These are phyloP conservation scores for Schwanniomyces pseudopolymorphus DNA, from an alignment of 805 yeast species.

Conservation along the genomic window DNA sequence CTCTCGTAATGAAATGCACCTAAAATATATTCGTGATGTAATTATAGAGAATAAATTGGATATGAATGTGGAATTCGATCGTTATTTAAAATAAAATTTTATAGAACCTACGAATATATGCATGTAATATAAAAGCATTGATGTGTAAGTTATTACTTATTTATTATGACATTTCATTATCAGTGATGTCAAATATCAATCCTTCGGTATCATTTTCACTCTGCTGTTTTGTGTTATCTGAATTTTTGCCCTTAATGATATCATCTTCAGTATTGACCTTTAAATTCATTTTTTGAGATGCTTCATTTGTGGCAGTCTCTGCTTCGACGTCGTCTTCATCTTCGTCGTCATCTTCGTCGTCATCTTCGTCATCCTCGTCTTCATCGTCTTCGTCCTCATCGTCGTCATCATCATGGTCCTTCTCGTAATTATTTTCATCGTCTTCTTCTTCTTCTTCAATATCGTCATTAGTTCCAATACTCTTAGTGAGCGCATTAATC, in stretches of 20 bases:
- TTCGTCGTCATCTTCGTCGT: constrained; percentile 26
- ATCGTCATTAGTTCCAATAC: constrained; percentile 15
- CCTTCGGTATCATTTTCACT: constrained; percentile 5
- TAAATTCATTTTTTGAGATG: no score
- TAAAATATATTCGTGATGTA: constrained; percentile 13
- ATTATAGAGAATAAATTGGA: constrained; percentile 11
- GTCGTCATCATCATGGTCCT: constrained; percentile 37
- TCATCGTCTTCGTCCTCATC: constrained; percentile 40
- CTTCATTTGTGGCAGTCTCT: no score
- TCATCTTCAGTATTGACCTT: no score
- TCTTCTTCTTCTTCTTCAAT: constrained; percentile 29
- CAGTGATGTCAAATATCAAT: constrained; percentile 23
- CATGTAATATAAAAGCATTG: background rate
- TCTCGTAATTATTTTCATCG: constrained; percentile 34
- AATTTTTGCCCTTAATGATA: background rate
- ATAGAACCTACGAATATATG: background rate
- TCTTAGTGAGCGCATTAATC: constrained; percentile 27
- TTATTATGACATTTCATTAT: constrained; percentile 7
- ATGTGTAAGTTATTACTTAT: background rate
- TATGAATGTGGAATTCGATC: constrained; percentile 9
- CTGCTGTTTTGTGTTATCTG: background rate
- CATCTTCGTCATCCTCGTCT: constrained; percentile 39
- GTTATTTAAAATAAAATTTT: background rate
- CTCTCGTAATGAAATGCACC: constrained; percentile 16
- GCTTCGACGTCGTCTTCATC: constrained; percentile 8